Evolutionary conservation across 1,139 yeast genomes (phyloP), one percentile per base, ranked within the genome.

Genomic region (Blastobotrys raffinosifermentans): DNA sequence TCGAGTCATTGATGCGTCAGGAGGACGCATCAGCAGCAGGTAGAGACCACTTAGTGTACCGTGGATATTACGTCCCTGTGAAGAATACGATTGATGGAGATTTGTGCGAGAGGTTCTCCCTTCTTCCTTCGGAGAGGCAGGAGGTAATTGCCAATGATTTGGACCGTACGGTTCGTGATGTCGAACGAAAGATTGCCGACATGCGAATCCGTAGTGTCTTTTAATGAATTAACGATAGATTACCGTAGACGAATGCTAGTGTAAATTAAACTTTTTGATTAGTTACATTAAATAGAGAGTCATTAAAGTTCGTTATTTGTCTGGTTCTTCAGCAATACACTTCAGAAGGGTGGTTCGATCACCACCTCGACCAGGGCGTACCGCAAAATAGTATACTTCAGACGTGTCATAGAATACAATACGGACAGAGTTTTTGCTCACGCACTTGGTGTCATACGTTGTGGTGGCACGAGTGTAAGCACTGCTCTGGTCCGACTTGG

Each of bases 31-130:
- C 69, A 14, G 45, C 78, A 11, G 64, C 79, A 2, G 94, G 83
- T 0, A 68, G 91, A 40, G 84, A 82, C 47, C 84, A 80, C 41
- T 46, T 74, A 47, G 72, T 73, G 44, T 87, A 71, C 54, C 65
- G 96, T 37, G 72, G 96, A 36, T 82, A 80, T 54, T 86, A 85
- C 53, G 77, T 76, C 15, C 96, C 96, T 0, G 75, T 72, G 4
- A 80, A 78, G 47, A 72, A 77, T 38, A 78, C 84, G 2, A 70
- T 91, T 31, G 97, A 91, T 59, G 98, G 98, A 8, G 97, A 91
- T 57, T 64, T 85, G 19, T 66, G 91, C 37, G 96, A 86, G 51
- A 58, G 60, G 35, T 83, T 65, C 53, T 57, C 59, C 26, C 51
- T 51, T 6, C 57, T 81, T 25, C 54, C 60, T 2, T 54, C 54